These are phyloP conservation scores for Musa acuminata DNA, from an alignment of 176 grass and related monocot genomes.

Conservation along the genomic window DNA sequence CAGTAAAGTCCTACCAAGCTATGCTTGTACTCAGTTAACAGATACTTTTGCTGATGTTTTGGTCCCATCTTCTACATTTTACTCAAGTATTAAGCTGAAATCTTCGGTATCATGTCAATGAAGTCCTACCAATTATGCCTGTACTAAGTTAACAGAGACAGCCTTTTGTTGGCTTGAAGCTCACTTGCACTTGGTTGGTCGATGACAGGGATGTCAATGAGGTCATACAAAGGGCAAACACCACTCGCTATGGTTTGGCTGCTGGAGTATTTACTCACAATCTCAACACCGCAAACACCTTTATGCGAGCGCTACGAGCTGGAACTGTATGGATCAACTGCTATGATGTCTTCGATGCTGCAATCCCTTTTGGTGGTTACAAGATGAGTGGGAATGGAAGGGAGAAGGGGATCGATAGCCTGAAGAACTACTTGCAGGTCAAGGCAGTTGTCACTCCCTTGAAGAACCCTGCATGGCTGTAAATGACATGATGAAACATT, in stretches of 20 bases:
- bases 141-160: no score
- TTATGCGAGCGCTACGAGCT: constrained; percentile 45
- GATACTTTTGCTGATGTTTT: no score
- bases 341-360: constrained; percentile 70
- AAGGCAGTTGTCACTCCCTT: constrained; percentile 72
- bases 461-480: constrained; percentile 76
- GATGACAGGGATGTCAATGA: constrained; percentile 51
- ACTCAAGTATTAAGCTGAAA: not conserved
- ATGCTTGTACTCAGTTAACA: no score
- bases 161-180: no score
- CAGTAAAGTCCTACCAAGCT: not conserved
- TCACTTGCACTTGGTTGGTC: not conserved
- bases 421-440: constrained; percentile 76
- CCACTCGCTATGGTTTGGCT: constrained; percentile 46
- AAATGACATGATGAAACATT: not conserved
- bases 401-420: constrained; percentile 69
- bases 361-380: constrained; percentile 77
- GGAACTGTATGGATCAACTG: constrained; percentile 83
- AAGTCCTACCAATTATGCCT: not conserved
- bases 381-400: constrained; percentile 81
- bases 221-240: constrained; percentile 65
- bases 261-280: constrained; percentile 75
- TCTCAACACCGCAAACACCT: constrained; percentile 66
- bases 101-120: not conserved
- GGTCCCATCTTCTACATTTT: not conserved